A percentile compares a stretch with the other conserved stretches of the same genome.
Conservation (phyloP, 768 basidiomycete genomes). For the Bullera alba region DNA sequence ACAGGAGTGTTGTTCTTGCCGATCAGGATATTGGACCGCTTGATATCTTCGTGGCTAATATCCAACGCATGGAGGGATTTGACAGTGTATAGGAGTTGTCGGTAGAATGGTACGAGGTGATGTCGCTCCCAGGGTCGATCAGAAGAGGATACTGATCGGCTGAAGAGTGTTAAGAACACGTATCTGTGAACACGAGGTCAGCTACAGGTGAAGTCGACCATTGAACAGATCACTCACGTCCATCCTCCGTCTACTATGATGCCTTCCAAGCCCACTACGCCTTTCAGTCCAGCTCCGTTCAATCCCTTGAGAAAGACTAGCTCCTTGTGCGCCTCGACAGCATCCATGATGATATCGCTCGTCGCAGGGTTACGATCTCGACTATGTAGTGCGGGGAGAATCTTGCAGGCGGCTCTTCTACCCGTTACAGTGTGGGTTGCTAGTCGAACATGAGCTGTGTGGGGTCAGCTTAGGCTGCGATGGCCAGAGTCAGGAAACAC, state of each 20-base stretch:
- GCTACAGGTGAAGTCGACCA: neutral
- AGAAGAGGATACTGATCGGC: conserved; percentile 14
- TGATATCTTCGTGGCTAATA: conserved; percentile 50
- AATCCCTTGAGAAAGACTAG: conserved; percentile 38
- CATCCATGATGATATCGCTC: conserved; percentile 36
- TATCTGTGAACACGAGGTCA: conserved; percentile 19
- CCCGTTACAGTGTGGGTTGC: conserved; percentile 35
- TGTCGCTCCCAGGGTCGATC: conserved; percentile 7
- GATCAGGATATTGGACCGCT: conserved; percentile 50
- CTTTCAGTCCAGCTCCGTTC: conserved; percentile 27
- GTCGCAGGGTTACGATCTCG: conserved; percentile 9
- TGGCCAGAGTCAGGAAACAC: neutral
- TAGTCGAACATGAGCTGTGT: conserved; percentile 38
- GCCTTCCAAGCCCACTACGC: conserved; percentile 39
- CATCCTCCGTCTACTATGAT: conserved; percentile 39
- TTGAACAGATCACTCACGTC: conserved; percentile 31
- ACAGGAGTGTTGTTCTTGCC: conserved; percentile 26
- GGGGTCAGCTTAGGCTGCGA: neutral
- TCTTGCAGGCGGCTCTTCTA: conserved; percentile 42
- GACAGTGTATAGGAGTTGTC: conserved; percentile 28
- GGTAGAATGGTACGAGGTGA: conserved; percentile 33
- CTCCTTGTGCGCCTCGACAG: conserved; percentile 43
- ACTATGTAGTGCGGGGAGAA: conserved; percentile 38
- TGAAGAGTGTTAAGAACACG: conserved; percentile 34
- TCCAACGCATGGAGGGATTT: conserved; percentile 44